Conservation (phyloP, 2,329 filamentous ascomycete genomes). For the Xylariales sp. region DNA sequence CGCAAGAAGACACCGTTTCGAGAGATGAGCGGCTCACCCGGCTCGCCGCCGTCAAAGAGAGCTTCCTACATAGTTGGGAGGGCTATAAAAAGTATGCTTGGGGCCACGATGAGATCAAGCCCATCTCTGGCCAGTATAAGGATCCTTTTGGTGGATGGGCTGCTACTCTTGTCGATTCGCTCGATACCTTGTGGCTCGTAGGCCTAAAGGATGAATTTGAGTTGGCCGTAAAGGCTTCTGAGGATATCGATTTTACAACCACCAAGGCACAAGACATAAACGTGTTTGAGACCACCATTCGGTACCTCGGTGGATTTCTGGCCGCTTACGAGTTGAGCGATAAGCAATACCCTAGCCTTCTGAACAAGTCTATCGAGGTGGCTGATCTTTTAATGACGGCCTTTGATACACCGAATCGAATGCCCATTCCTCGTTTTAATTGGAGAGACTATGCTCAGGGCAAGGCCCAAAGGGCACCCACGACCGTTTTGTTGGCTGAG, state of each 20-base stretch:
- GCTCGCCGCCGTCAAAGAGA: constrained; percentile 59
- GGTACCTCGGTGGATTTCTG: constrained; percentile 76
- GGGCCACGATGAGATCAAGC: constrained; percentile 72
- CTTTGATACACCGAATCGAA: constrained; percentile 75
- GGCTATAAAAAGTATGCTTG: constrained; percentile 73
- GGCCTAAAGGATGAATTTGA: constrained; percentile 73
- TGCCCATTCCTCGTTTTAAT: constrained; percentile 70
- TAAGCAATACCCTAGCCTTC: constrained; percentile 62
- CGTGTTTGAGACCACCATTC: constrained; percentile 77
- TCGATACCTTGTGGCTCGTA: constrained; percentile 81
- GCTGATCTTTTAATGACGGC: constrained; percentile 73
- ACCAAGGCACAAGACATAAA: constrained; percentile 66
- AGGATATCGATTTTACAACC: constrained; percentile 70
- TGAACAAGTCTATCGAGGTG: constrained; percentile 72
- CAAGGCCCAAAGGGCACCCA: constrained; percentile 58
- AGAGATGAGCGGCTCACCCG: constrained; percentile 54
- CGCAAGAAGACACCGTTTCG: constrained; percentile 57
- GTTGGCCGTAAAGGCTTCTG: constrained; percentile 68
- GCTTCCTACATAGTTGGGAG: constrained; percentile 67
- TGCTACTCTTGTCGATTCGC: constrained; percentile 73
- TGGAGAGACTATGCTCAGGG: constrained; percentile 64
- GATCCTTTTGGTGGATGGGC: constrained; percentile 75
- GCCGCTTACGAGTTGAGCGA: constrained; percentile 76
- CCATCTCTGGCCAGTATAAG: constrained; percentile 62
- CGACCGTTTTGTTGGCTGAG: constrained; percentile 58